Base-by-base conservation (phyloP, 768 basidiomycete genomes). In the Kwoniella shandongensis region DNA sequence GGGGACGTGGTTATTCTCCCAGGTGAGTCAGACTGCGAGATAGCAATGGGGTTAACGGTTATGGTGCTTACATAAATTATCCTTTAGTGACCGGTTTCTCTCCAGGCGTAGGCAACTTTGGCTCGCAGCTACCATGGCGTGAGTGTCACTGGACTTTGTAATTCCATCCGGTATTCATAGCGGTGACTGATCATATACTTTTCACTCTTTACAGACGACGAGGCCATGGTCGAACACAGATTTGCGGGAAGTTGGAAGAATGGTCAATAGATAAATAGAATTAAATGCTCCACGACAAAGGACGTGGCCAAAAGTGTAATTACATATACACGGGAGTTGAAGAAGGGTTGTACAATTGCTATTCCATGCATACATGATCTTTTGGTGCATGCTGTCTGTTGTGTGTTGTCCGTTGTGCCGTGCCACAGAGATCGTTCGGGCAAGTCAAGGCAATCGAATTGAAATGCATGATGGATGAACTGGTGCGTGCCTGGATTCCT, bases 1-100 rank as follows among this genome's bases (percentile, higher is more conserved):
- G 78, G 72, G 3, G 79, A 79, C 35, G 67, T 80, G 18, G 66
- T 78, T 5, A 65, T 80, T 10, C 61, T 80, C 8, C 77, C 78
- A 17, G 72, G 73, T 73, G 40, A 46, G 69, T 58, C 11, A 29
- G 5, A 10, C 3, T 46, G 8, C 41, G 41, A 7, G 18, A 12
- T 10, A 20, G 10, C n/a, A n/a, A n/a, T n/a, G n/a, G n/a, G n/a
- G n/a, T n/a, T n/a, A n/a, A n/a, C n/a, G n/a, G n/a, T n/a, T n/a
- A n/a, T 42, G 41, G 18, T 42, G 41, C 41, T 42, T 7, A 18
- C 20, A 42, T 20, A 7, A 18, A 42, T 20, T n/a, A n/a, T n/a
- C n/a, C n/a, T n/a, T n/a, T n/a, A 48, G 71, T 74, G 11, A 76
- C 75, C n/a, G 75, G 75, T 8, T 76, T 76, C 54, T 69, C 66